Evolutionary conservation across 495 filamentous ascomycete genomes (phyloP).

Genomic region (Cudoniella acicularis): DNA sequence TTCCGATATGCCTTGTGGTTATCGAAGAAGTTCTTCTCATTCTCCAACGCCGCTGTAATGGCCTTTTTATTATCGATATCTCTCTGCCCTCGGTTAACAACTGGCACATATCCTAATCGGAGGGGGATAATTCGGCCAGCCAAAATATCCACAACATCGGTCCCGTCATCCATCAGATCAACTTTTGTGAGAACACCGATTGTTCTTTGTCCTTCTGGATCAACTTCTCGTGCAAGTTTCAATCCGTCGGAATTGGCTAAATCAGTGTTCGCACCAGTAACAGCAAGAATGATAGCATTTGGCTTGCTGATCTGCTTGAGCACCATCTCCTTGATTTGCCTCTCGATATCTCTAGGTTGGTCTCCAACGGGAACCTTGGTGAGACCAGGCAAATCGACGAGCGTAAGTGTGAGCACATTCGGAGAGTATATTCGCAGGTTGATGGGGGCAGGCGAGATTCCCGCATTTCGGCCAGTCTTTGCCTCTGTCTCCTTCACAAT

Average conservation of each 20-base stretch:
- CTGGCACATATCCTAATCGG: constrained; percentile 93
- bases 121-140: constrained; percentile 96
- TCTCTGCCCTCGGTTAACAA: constrained; percentile 97
- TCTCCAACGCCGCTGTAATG: constrained; percentile 89
- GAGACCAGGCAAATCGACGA: constrained; percentile 95
- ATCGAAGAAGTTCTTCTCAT: constrained; percentile 97
- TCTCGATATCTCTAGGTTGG: constrained; percentile 97
- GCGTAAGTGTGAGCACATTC: constrained; percentile 93
- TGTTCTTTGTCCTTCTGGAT: constrained; percentile 95
- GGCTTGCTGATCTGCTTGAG: constrained; percentile 97
- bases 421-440: constrained; percentile 97
- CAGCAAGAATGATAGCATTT: constrained; percentile 96
- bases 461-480: constrained; percentile 94
- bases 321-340: constrained; percentile 97
- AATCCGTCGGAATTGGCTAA: constrained; percentile 97
- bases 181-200: constrained; percentile 99
- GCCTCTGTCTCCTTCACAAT: constrained; percentile 94
- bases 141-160: constrained; percentile 98
- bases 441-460: constrained; percentile 93
- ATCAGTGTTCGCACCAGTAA: constrained; percentile 95
- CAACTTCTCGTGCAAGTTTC: constrained; percentile 94
- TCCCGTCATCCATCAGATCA: constrained; percentile 98
- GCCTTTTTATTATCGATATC: constrained; percentile 96
- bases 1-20: constrained; percentile 98
- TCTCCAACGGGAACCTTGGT: constrained; percentile 98